These are phyloP conservation scores for Candolleomyces eurysporus DNA, from an alignment of 768 basidiomycete genomes.

Conservation along the genomic window DNA sequence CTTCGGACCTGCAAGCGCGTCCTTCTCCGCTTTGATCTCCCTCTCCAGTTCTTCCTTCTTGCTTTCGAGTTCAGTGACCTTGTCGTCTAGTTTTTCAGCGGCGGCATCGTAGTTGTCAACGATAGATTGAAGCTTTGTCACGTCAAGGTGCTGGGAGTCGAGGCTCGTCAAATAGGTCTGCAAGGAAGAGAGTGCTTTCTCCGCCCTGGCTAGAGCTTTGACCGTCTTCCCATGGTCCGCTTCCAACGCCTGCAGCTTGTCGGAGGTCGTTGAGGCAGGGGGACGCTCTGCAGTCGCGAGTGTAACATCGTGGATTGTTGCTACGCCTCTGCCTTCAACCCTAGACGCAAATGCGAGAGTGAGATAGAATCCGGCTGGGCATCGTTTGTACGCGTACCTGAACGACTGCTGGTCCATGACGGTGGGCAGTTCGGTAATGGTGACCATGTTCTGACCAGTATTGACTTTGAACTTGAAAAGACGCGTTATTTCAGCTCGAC, in stretches of 20 bases:
- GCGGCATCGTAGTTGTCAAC: conserved; percentile 32
- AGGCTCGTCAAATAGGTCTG: conserved; percentile 35
- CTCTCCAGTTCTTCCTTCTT: conserved; percentile 21
- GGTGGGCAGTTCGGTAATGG: conserved; percentile 35
- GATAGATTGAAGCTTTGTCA: conserved; percentile 24
- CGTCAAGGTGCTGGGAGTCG: conserved; percentile 29
- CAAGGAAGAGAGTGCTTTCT: conserved; percentile 25
- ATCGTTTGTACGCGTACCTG: conserved; percentile 23
- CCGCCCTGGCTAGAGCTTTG: conserved; percentile 30
- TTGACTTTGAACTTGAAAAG: conserved; percentile 35
- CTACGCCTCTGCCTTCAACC: conserved; percentile 43
- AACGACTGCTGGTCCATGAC: conserved; percentile 38
- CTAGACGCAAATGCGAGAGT: conserved; percentile 17
- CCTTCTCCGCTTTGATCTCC: conserved; percentile 22
- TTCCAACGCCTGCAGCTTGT: conserved; percentile 22
- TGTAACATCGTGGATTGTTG: conserved; percentile 46
- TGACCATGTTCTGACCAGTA: conserved; percentile 40
- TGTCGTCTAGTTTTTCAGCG: conserved; percentile 32
- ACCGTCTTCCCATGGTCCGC: conserved; percentile 19
- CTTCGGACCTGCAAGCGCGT: conserved; percentile 13
- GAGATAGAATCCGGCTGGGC: not conserved
- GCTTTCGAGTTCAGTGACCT: conserved; percentile 25
- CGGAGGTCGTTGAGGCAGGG: conserved; percentile 21
- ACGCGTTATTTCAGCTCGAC: conserved; percentile 41
- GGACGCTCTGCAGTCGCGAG: conserved; percentile 22